Evolutionary conservation across 192 early-diverging fungal genomes (phyloP), one percentile per base, ranked within the genome.

Genomic region (Neocallimastix lanati): DNA sequence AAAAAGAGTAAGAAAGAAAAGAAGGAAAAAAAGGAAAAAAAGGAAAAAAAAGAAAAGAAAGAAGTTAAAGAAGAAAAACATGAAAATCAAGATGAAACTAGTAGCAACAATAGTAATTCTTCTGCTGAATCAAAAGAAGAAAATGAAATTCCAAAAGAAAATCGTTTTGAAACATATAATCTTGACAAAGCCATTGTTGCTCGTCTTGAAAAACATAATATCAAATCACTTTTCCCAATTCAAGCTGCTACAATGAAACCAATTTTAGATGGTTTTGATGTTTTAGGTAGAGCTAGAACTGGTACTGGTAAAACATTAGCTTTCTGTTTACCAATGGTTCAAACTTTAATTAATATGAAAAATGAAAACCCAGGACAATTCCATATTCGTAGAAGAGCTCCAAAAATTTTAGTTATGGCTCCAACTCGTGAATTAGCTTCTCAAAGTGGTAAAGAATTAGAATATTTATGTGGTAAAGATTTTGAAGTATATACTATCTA

Each of bases 161-260:
- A 90, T 76, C 85, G 83, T 0, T 79, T 93, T 58, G 83, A 84
- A 82, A 87, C 85, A 77, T 93, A 91, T 82, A 85, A 88, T 29
- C 84, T 94, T 78, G 88, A 91, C 4, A 84, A 86, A 29, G 83
- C 89, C 27, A 96, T 94, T 28, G 80, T 94, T 77, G 85, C 85
- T 36, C 89, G 92, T 3, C 89, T 98, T 37, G 83, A 84, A n/a
- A 82, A 80, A 4, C 90, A 93, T 50, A 94, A 93, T 37, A 92
- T 97, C 78, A 89, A 88, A 29, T 85, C 91, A 12, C 88, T 98
- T 28, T 98, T 98, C 84, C 95, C 95, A 15, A 98, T 98, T 77
- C 96, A 98, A 85, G 95, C 96, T 35, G 93, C 92, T 79, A 94
- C 93, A 13, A 90, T 92, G 80, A 82, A 90, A 76, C 85, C 85